Evolutionary conservation across 2,329 filamentous ascomycete genomes (phyloP).

Genomic region (Cucurbitaria berberidis): DNA sequence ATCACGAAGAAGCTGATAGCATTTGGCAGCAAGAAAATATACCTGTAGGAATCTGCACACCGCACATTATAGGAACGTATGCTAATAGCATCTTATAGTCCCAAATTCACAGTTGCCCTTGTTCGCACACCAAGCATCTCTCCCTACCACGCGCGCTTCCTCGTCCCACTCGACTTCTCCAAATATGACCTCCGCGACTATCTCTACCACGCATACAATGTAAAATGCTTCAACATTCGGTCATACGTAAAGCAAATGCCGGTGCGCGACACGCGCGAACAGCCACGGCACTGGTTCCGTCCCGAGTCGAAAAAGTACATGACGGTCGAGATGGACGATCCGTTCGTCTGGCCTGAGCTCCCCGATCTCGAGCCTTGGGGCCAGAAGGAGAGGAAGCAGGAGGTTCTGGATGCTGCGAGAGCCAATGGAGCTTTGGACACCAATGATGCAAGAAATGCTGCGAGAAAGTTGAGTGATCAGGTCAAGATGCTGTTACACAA

Average conservation of each 20-base stretch:
- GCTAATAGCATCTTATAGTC: slow-evolving; percentile 59
- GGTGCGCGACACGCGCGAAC: slow-evolving; percentile 60
- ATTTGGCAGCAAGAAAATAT: slow-evolving; percentile 55
- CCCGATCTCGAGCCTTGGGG: slow-evolving; percentile 58
- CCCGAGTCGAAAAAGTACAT: slow-evolving; percentile 84
- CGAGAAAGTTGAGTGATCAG: slow-evolving; percentile 31
- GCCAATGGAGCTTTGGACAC: slow-evolving; percentile 10
- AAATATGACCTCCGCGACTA: slow-evolving; percentile 98
- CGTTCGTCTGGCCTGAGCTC: slow-evolving; percentile 84
- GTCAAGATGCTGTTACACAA: slow-evolving; percentile 33
- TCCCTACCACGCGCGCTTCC: slow-evolving; percentile 84
- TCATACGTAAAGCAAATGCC: slow-evolving; percentile 78
- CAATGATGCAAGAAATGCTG: slow-evolving; percentile 20
- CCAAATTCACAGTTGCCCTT: slow-evolving; percentile 80
- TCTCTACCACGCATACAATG: slow-evolving; percentile 82
- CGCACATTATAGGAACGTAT: neutral
- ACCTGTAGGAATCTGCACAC: slow-evolving; percentile 49
- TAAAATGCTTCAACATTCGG: slow-evolving; percentile 72
- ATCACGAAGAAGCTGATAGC: slow-evolving; percentile 44
- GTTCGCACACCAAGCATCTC: slow-evolving; percentile 74
- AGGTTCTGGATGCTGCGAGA: slow-evolving; percentile 25
- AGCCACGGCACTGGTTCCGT: slow-evolving; percentile 67
- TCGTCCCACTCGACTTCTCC: slow-evolving; percentile 88
- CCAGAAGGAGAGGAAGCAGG: slow-evolving; percentile 54
- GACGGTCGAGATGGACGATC: slow-evolving; percentile 86